phyloP scores from a whole-genome alignment of 2,329 filamentous ascomycete genomes.

The Scorias spongiosa region DNA sequence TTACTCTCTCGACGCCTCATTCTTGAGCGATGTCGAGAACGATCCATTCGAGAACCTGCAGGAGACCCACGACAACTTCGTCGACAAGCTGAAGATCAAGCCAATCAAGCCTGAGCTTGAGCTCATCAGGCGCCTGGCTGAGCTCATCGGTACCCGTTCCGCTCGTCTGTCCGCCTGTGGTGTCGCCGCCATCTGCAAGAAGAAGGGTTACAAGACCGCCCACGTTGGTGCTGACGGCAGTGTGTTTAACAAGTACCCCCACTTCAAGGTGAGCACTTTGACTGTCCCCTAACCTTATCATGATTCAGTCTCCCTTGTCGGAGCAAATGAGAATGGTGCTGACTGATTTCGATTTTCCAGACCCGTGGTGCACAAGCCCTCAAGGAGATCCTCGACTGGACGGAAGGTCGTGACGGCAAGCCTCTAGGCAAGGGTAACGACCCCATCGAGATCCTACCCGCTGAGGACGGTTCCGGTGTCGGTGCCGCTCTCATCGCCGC shows the following conservation, averaged over 20 bases:
- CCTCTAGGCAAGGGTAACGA: constrained; percentile 44
- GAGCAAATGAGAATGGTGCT: not conserved
- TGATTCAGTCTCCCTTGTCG: no score
- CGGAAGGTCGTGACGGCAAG: constrained; percentile 53
- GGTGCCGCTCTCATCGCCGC: constrained; percentile 72
- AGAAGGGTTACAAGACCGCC: constrained; percentile 76
- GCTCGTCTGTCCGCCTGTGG: constrained; percentile 88
- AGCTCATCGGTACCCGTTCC: constrained; percentile 87
- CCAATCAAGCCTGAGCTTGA: constrained; percentile 69
- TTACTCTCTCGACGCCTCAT: constrained; percentile 83
- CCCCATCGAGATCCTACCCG: constrained; percentile 71
- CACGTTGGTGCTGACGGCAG: constrained; percentile 95
- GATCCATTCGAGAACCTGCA: constrained; percentile 92
- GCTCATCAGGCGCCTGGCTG: constrained; percentile 73
- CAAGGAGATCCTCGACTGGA: constrained; percentile 92
- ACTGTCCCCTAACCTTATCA: not conserved
- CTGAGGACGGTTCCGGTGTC: constrained; percentile 95
- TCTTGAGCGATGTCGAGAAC: constrained; percentile 82
- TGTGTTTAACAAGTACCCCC: constrained; percentile 98
- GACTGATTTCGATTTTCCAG: constrained; percentile 2
- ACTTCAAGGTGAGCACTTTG: constrained; percentile 55
- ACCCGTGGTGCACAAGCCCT: constrained; percentile 75
- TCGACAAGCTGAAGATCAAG: constrained; percentile 55
- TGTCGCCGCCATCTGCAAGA: constrained; percentile 90
- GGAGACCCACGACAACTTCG: constrained; percentile 73